Percentiles rank a stretch among this genome's conserved stretches.
Conservation (phyloP, 345 rosid species). For the Murraya paniculata region DNA sequence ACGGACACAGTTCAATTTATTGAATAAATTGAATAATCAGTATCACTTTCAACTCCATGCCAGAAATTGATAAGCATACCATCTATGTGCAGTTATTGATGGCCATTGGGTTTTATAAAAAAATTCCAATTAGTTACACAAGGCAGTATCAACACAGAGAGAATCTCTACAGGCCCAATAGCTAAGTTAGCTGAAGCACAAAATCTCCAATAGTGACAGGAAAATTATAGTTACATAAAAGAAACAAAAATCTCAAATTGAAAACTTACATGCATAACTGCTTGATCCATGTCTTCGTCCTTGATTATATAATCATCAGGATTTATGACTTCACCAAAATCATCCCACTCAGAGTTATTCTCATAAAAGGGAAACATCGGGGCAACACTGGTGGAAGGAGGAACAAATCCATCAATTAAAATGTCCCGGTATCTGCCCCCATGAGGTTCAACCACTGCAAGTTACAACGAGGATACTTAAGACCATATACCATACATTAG, state of each 20-base stretch:
- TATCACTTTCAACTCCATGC: background rate
- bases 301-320: constrained; percentile 91
- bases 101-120: background rate
- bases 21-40: background rate
- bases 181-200: background rate
- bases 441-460: constrained; percentile 52
- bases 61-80: background rate
- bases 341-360: constrained; percentile 84
- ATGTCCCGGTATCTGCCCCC: constrained; percentile 67
- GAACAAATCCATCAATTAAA: constrained; percentile 90
- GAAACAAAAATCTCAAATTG: constrained; percentile 5
- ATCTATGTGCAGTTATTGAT: background rate
- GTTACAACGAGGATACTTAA: constrained; percentile 17
- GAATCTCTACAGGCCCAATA: background rate
- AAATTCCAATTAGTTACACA: background rate
- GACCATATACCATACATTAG: constrained; percentile 1
- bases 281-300: constrained; percentile 82
- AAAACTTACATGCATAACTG: constrained; percentile 59
- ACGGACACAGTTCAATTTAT: no score
- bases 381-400: constrained; percentile 72
- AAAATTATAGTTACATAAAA: constrained; percentile 11
- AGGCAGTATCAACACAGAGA: background rate
- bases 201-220: background rate
- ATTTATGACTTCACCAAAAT: constrained; percentile 94
- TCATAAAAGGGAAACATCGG: constrained; percentile 97